Percentiles rank a stretch among this genome's conserved stretches.
Conservation (phyloP, 2,329 filamentous ascomycete genomes). For the Trematosphaeria pertusa region DNA sequence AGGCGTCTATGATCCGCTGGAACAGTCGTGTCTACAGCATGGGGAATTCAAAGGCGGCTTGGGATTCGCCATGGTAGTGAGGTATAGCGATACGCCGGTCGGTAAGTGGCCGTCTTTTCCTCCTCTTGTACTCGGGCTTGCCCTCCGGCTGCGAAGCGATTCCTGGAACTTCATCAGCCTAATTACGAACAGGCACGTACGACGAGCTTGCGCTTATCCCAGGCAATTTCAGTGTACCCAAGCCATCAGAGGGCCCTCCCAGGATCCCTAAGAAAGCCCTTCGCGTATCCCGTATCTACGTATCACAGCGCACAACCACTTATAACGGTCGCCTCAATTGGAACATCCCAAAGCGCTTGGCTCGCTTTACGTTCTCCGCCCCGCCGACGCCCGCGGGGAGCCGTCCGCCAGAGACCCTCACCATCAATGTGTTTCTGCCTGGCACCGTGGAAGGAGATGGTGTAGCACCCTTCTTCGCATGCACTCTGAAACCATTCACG, state of each 20-base stretch:
- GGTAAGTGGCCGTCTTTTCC: conserved; percentile 27
- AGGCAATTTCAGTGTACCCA: conserved; percentile 36
- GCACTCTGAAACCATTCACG: conserved; percentile 33
- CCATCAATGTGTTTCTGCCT: conserved; percentile 35
- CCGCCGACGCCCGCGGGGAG: conserved; percentile 22
- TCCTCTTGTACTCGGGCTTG: neutral
- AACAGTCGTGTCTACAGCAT: conserved; percentile 24
- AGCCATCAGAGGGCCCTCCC: conserved; percentile 12
- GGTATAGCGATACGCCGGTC: conserved; percentile 40
- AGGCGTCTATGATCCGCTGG: conserved; percentile 34
- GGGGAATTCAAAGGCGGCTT: conserved; percentile 36
- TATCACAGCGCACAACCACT: conserved; percentile 39
- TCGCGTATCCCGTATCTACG: conserved; percentile 41
- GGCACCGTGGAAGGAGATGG: conserved; percentile 29
- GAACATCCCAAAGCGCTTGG: conserved; percentile 46
- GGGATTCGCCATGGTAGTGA: conserved; percentile 35
- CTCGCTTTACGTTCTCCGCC: conserved; percentile 40
- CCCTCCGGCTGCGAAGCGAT: neutral
- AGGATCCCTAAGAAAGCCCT: conserved; percentile 38
- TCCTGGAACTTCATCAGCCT: neutral
- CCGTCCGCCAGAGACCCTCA: conserved; percentile 25
- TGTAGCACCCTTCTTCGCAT: conserved; percentile 31
- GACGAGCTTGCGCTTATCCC: conserved; percentile 43
- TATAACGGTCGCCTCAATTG: conserved; percentile 45
- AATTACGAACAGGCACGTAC: conserved; percentile 30